A percentile compares a stretch with the other conserved stretches of the same genome.
phyloP scores from a whole-genome alignment of 495 filamentous ascomycete genomes.

The Xylona heveae region DNA sequence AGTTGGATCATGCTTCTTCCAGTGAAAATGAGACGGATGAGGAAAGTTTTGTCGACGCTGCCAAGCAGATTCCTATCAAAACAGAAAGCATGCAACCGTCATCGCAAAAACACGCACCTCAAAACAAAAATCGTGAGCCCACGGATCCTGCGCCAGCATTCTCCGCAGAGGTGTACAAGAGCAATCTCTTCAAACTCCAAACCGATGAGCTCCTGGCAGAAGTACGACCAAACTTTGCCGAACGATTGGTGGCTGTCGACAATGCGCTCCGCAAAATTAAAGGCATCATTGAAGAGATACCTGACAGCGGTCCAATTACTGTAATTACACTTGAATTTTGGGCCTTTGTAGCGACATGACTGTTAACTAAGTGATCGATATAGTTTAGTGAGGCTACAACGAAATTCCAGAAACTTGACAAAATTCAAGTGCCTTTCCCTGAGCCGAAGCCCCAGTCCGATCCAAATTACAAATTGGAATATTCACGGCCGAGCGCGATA shows the following conservation, averaged over 20 bases:
- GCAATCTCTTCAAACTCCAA: conserved; percentile 69
- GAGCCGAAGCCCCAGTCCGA: conserved; percentile 49
- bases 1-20: too few species aligned
- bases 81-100: not conserved
- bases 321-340: conserved; percentile 14
- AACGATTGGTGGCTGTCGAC: conserved; percentile 40
- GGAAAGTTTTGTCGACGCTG: too few species aligned
- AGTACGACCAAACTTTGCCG: conserved; percentile 44
- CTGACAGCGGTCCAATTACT: conserved; percentile 27
- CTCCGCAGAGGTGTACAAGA: conserved; percentile 28
- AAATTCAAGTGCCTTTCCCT: conserved; percentile 59
- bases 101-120: not conserved
- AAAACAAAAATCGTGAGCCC: not conserved
- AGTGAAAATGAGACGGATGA: too few species aligned
- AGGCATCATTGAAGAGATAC: conserved; percentile 47
- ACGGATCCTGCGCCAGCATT: not conserved
- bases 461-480: conserved; percentile 61
- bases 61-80: not conserved
- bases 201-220: conserved; percentile 62
- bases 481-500: conserved; percentile 50
- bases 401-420: conserved; percentile 38
- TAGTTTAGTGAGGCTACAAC: conserved; percentile 46
- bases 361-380: conserved; percentile 5
- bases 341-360: not conserved
- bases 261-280: conserved; percentile 52